Evolutionary conservation across 2,329 filamentous ascomycete genomes (phyloP), one percentile per base, ranked within the genome.

Genomic region (Ophiostoma tasmaniense): DNA sequence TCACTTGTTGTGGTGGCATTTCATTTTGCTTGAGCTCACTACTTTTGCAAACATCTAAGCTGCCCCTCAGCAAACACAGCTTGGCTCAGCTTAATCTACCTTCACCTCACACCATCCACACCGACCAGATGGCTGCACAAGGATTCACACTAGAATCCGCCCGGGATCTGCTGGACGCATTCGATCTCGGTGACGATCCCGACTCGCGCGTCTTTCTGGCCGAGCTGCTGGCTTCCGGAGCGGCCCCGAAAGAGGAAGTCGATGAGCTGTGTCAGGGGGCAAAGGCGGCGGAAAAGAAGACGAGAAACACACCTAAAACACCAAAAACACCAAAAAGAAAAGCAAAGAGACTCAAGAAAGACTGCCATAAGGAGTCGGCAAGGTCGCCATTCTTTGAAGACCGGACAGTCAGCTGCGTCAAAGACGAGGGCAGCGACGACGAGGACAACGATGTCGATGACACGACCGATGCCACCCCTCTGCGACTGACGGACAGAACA

Each of bases 141-240:
- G 28, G 2, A 2, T 62, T 62, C 17, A 62, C 59, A n/a, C 3
- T 62, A 17, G 59, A 62, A 5, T 65, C 52, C 5, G 71, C 71
- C 1, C n/a, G 55, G 20, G 68, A 71, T 10, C 68, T 72, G 2
- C 55, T 72, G 0, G 25, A 50, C 2, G 64, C 50, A 7, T 72
- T 72, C 66, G 68, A 72, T 22, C 55, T 72, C 1, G 61, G 59
- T 2, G 72, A 70, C 42, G 72, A 73, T 33, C 66, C 71, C 1
- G 55, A 68, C 20, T 42, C 71, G 20, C 61, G 35, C 1, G 64
- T 55, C 2, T 73, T 73, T 69, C 65, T 73, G 11, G 68, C 66
- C 14, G 70, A 66, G 20, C 55, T 73, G 17, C 66, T 73, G 1
- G 66, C 69, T 0, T 73, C 72, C 0, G 67, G 68, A 2, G 66